Base-by-base conservation (phyloP, 2,329 filamentous ascomycete species). In the Phaeosphaeria sp. region DNA sequence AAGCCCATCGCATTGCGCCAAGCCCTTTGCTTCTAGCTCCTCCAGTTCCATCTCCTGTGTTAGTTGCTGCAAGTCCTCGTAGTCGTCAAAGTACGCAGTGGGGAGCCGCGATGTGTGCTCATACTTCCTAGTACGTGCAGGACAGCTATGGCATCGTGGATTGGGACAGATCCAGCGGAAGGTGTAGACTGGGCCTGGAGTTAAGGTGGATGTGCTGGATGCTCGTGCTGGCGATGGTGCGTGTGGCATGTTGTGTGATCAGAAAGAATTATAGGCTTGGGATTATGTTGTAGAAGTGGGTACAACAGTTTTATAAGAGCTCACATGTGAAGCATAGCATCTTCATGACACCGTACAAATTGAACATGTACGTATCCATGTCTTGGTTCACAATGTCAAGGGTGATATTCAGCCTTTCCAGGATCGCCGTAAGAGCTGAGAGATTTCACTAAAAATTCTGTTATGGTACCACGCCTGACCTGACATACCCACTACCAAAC, bases 101-200 rank as follows among this genome's bases (percentile, higher is more conserved):
- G 6, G 3, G 30, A 36, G 30, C 11, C 11, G 25, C 30, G 7
- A 7, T 36, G 30, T 13, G 13, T 36, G 11, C 13, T 36, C 13
- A 11, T 36, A 36, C 13, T 15, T 6, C 13, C 6, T 7, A 11
- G 42, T 21, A 7, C 42, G 42, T 17, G 42, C 21, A 18, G 42
- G 42, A 25, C 50, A 52, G 25, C 23, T 44, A 18, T 52, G 50
- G 41, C 41, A 46, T 9, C 17, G 11, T 10, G 41, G 41, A 9
- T 23, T 17, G 17, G 41, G 50, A 21, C 50, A 52, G n/a, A 52
- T 52, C 50, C 50, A 52, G 7, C 44, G 25, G 41, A 52, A 52
- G n/a, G 23, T 52, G 18, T 27, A 52, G 7, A 20, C 18, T 44
- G 41, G 25, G 15, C 10, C 17, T 13, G 15, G 18, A 21, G 1